Conservation (phyloP, 2,329 filamentous ascomycete genomes). For the Pyricularia grisea region DNA sequence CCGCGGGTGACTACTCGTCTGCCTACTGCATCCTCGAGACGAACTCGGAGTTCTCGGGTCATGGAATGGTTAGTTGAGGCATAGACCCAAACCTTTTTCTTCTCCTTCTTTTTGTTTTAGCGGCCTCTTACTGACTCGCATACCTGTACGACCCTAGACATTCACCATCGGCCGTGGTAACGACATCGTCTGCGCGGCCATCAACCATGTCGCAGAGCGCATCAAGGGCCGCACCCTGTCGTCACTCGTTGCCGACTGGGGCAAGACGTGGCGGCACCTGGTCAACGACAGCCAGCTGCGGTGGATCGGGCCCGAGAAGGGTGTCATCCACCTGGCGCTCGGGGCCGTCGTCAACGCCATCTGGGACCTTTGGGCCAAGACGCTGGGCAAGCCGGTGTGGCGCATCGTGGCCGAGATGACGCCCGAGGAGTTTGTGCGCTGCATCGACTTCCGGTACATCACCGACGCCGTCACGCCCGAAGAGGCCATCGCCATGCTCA, state of each 20-base stretch:
- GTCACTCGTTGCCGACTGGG: slow-evolving; percentile 72
- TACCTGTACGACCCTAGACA: slow-evolving; percentile 31
- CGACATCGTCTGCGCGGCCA: slow-evolving; percentile 83
- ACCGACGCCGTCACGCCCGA: slow-evolving; percentile 85
- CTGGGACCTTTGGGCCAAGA: slow-evolving; percentile 94
- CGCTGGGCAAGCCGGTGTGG: slow-evolving; percentile 81
- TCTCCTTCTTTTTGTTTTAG: neutral
- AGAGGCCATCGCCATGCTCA: slow-evolving; percentile 67
- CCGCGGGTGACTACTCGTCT: slow-evolving; percentile 82
- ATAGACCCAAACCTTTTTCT: neutral
- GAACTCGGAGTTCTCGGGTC: slow-evolving; percentile 59
- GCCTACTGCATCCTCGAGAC: slow-evolving; percentile 92
- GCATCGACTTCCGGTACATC: slow-evolving; percentile 93
- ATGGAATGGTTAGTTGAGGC: slow-evolving; percentile 57
- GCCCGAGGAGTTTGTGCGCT: slow-evolving; percentile 75
- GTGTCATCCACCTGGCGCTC: slow-evolving; percentile 85
- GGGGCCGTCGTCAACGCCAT: slow-evolving; percentile 84
- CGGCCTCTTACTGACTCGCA: neutral
- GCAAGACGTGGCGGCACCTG: slow-evolving; percentile 83
- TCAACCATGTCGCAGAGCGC: slow-evolving; percentile 67
- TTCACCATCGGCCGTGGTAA: slow-evolving; percentile 87
- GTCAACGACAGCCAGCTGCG: slow-evolving; percentile 83
- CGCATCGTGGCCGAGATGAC: slow-evolving; percentile 82
- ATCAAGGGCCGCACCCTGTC: slow-evolving; percentile 67
- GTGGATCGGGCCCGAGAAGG: slow-evolving; percentile 92